Evolutionary conservation across 306 rosid genomes (phyloP).

Genomic region (Pterocarpus macrocarpus): DNA sequence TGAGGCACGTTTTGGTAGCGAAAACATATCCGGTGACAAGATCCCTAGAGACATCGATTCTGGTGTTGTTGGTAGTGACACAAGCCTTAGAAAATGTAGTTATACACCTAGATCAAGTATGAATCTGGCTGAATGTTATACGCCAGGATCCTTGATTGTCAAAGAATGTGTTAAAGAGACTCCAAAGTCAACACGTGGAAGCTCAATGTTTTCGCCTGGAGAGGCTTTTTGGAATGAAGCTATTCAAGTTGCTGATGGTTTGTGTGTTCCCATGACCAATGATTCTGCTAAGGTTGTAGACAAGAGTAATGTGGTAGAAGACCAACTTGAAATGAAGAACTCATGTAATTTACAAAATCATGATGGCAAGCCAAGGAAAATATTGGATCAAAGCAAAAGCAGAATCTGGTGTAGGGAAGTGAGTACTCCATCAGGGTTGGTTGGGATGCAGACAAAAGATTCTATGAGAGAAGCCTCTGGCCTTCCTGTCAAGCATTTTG

Average conservation of each 20-base stretch:
- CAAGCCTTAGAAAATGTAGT: slow-evolving; percentile 70
- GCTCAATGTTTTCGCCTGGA: slow-evolving; percentile 92
- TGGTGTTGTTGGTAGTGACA: slow-evolving; percentile 53
- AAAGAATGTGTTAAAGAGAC: slow-evolving; percentile 63
- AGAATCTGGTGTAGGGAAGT: slow-evolving; percentile 46
- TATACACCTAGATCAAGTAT: slow-evolving; percentile 58
- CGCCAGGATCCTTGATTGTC: slow-evolving; percentile 77
- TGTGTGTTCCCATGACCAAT: slow-evolving; percentile 58
- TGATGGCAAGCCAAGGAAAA: slow-evolving; percentile 62
- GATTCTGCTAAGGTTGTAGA: slow-evolving; percentile 56
- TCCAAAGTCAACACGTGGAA: slow-evolving; percentile 77
- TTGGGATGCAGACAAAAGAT: slow-evolving; percentile 57
- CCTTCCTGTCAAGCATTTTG: slow-evolving; percentile 92
- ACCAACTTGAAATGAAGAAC: slow-evolving; percentile 53
- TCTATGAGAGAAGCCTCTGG: slow-evolving; percentile 62
- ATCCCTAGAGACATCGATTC: slow-evolving; percentile 50
- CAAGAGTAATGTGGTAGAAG: slow-evolving; percentile 50
- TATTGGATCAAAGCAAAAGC: slow-evolving; percentile 56
- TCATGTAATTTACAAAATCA: slow-evolving; percentile 60
- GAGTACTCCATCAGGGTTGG: slow-evolving; percentile 50
- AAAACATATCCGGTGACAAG: slow-evolving; percentile 46
- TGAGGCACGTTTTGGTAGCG: slow-evolving; percentile 49
- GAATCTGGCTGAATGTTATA: slow-evolving; percentile 60
- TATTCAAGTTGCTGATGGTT: slow-evolving; percentile 88
- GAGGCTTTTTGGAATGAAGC: slow-evolving; percentile 97